Conservation (phyloP, 768 basidiomycete genomes). For the Galerina sulciceps region DNA sequence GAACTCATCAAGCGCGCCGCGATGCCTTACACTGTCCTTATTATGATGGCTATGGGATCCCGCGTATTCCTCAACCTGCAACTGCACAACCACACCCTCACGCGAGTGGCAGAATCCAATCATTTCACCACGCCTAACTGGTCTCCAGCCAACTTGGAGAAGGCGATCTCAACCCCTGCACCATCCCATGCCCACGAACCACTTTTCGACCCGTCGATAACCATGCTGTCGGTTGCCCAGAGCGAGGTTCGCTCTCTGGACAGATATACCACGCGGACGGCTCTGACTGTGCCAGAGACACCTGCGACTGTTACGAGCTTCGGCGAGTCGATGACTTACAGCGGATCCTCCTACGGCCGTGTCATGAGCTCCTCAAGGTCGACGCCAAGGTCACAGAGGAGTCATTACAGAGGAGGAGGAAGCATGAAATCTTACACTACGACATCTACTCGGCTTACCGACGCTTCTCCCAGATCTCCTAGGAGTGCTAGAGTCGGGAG, state of each 20-base stretch:
- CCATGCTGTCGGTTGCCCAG: not conserved
- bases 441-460: constrained; percentile 6
- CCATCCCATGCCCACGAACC: constrained; percentile 6
- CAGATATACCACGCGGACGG: constrained; percentile 13
- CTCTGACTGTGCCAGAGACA: constrained; percentile 15
- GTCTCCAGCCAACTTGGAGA: constrained; percentile 11
- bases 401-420: constrained; percentile 3
- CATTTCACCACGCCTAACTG: constrained; percentile 21
- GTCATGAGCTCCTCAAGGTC: not conserved
- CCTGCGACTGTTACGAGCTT: constrained; percentile 16
- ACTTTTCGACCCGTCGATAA: not conserved
- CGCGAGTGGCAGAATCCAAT: constrained; percentile 22
- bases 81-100: constrained; percentile 21
- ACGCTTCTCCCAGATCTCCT: constrained; percentile 8
- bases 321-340: constrained; percentile 11
- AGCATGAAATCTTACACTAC: constrained; percentile 19
- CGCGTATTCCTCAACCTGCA: constrained; percentile 37
- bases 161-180: constrained; percentile 4
- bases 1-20: constrained; percentile 33
- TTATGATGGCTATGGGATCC: constrained; percentile 35
- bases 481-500: constrained; percentile 14
- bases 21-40: constrained; percentile 30
- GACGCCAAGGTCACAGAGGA: not conserved
- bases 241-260: constrained; percentile 11
- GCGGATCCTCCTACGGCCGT: constrained; percentile 9